Conservation (phyloP, 495 filamentous ascomycete genomes). For the Cudoniella acicularis region DNA sequence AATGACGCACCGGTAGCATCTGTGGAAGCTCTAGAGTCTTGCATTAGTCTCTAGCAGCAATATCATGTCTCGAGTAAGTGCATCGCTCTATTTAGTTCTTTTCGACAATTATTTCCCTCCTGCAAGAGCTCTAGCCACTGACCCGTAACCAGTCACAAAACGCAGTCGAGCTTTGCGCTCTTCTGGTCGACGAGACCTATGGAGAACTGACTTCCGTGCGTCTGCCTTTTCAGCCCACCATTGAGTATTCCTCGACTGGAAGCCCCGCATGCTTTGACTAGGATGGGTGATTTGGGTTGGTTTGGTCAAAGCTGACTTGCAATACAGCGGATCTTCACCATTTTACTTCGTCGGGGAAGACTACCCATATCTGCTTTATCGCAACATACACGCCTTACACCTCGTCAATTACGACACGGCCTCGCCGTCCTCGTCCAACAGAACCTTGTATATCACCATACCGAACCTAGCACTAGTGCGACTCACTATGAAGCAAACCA, state of each 20-base stretch:
- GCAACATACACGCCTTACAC: constrained; percentile 62
- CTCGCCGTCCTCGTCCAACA: constrained; percentile 83
- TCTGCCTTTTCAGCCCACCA: constrained; percentile 10
- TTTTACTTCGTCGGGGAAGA: constrained; percentile 72
- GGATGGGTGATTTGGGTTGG: constrained; percentile 2
- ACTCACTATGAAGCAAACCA: constrained; percentile 80
- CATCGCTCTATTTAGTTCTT: not conserved
- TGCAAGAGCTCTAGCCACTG: constrained; percentile 12
- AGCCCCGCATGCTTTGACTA: not conserved
- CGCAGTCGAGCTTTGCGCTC: constrained; percentile 75
- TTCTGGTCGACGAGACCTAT: constrained; percentile 84
- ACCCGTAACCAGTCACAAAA: constrained; percentile 45
- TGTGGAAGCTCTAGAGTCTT: constrained; percentile 66
- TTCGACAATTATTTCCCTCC: not conserved
- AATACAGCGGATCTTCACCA: constrained; percentile 69
- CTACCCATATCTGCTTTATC: constrained; percentile 63
- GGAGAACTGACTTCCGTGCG: constrained; percentile 88
- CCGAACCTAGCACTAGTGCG: constrained; percentile 54
- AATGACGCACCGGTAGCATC: constrained; percentile 63
- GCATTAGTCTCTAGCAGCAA: constrained; percentile 65
- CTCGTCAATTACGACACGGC: constrained; percentile 68
- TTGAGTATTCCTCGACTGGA: not conserved
- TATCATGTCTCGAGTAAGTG: constrained; percentile 54
- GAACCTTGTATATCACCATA: constrained; percentile 74
- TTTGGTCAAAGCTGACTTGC: constrained; percentile 20